These are phyloP conservation scores for Zygosaccharomyces pseudorouxii DNA, from an alignment of 805 yeast species.

Conservation along the genomic window DNA sequence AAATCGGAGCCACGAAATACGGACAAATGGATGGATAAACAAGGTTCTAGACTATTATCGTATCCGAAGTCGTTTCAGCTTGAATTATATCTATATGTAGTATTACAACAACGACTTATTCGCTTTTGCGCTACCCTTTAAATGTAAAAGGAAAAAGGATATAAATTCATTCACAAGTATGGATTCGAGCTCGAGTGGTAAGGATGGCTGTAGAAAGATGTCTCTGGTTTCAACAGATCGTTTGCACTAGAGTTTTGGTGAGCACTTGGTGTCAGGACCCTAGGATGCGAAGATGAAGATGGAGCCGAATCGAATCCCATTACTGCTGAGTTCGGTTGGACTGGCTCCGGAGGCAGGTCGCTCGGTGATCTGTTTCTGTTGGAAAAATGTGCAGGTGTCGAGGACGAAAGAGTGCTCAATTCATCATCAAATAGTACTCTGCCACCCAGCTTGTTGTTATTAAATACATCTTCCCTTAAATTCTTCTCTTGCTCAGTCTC, in stretches of 20 bases:
- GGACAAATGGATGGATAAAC: too few relatives aligned
- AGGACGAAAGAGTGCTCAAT: constrained; percentile 15
- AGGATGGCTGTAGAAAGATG: constrained; percentile 25
- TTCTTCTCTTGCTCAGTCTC: constrained; percentile 32
- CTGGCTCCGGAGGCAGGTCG: constrained; percentile 16
- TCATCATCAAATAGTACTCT: constrained; percentile 20
- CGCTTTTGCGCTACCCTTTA: background rate
- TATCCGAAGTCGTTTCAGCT: background rate
- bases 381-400: constrained; percentile 7
- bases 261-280: constrained; percentile 15
- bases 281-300: constrained; percentile 13
- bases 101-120: background rate
- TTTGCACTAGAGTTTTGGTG: constrained; percentile 12
- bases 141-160: too few relatives aligned
- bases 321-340: constrained; percentile 31
- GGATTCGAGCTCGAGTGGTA: constrained; percentile 14
- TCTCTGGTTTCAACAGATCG: constrained; percentile 31
- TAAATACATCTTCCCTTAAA: constrained; percentile 23
- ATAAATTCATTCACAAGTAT: constrained; percentile 11
- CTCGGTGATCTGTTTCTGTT: constrained; percentile 8
- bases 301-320: constrained; percentile 17
- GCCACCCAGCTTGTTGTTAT: constrained; percentile 9
- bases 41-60: too few relatives aligned
- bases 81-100: background rate
- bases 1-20: too few relatives aligned